A percentile compares a stretch with the other conserved stretches of the same genome.
These are phyloP conservation scores for Tagetes patula DNA, from an alignment of 129 eudicot species.

Conservation along the genomic window DNA sequence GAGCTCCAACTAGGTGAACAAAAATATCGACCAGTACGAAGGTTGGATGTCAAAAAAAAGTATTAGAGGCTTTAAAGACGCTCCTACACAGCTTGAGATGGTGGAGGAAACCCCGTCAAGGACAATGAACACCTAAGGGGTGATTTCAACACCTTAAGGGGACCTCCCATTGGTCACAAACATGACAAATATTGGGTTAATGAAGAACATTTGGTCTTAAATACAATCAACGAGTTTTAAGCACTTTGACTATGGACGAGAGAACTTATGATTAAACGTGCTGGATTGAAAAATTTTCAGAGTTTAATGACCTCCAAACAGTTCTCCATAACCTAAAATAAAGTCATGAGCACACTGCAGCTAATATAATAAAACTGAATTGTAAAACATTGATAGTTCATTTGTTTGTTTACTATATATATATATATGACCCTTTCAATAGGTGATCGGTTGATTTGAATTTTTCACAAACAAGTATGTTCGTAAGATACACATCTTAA, in stretches of 20 bases:
- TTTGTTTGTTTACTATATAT: too few relatives aligned
- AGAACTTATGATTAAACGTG: too few relatives aligned
- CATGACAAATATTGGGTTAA: too few relatives aligned
- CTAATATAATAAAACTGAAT: too few relatives aligned
- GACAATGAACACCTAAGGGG: not conserved
- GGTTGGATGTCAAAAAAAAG: not conserved
- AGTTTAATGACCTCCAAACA: too few relatives aligned
- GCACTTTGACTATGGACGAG: too few relatives aligned
- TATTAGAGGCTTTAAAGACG: not conserved
- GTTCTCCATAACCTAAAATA: too few relatives aligned
- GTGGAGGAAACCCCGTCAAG: not conserved
- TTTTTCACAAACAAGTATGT: not conserved
- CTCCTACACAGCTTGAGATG: not conserved
- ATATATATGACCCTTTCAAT: not conserved
- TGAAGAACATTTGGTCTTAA: too few relatives aligned
- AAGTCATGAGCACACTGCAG: too few relatives aligned
- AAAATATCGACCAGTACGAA: not conserved
- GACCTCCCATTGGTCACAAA: too few relatives aligned
- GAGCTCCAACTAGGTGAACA: not conserved
- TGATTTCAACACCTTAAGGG: not conserved
- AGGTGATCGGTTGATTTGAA: not conserved
- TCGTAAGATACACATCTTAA: not conserved
- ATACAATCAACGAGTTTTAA: too few relatives aligned
- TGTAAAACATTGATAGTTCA: not conserved
- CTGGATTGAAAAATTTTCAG: too few relatives aligned